A percentile compares a stretch with the other conserved stretches of the same genome.
phyloP scores from a whole-genome alignment of 2,329 filamentous ascomycete species.

The Zymoseptoria passerinii region DNA sequence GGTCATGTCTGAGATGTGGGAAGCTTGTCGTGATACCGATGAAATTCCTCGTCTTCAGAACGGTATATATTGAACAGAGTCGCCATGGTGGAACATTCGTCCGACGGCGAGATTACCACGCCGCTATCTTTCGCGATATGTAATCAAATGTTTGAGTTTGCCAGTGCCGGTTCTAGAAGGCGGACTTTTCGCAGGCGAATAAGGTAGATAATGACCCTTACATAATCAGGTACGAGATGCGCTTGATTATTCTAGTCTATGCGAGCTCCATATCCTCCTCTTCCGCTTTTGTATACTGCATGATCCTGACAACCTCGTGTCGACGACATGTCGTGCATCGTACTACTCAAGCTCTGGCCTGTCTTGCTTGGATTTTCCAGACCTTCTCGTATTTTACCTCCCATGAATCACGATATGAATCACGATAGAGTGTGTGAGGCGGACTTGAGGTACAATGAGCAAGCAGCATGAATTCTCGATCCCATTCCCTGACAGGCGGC shows the following conservation, averaged over 20 bases:
- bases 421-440: no score
- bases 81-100: not conserved
- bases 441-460: no score
- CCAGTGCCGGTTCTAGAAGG: not conserved
- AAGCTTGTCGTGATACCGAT: not conserved
- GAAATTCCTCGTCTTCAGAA: not conserved
- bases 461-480: no score
- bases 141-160: not conserved
- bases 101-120: not conserved
- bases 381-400: no score
- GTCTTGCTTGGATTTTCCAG: no score
- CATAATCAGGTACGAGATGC: not conserved
- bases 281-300: not conserved
- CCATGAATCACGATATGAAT: no score
- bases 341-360: no score
- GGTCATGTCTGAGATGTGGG: not conserved
- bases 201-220: not conserved
- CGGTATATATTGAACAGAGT: not conserved
- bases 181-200: not conserved
- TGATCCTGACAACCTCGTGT: not conserved
- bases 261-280: not conserved
- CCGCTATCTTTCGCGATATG: not conserved
- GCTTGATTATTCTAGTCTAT: not conserved
- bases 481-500: no score
- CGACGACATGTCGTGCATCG: no score